phyloP scores from a whole-genome alignment of 2,329 filamentous ascomycete genomes.

The Aspergillus sp. region DNA sequence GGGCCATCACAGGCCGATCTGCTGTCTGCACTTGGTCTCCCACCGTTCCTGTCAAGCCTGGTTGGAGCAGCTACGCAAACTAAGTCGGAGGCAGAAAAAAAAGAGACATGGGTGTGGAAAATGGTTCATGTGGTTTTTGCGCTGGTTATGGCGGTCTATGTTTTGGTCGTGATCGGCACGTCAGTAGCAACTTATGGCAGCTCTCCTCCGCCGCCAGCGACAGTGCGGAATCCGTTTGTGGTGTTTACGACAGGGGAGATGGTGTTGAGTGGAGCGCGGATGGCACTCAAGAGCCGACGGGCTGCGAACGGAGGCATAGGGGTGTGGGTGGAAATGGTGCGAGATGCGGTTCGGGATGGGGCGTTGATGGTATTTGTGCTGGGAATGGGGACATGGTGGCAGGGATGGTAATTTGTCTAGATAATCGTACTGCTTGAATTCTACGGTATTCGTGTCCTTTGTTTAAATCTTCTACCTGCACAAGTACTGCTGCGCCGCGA shows the following conservation, averaged over 20 bases:
- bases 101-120: conserved; percentile 44
- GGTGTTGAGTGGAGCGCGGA: conserved; percentile 32
- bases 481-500: not conserved
- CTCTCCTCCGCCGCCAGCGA: conserved; percentile 38
- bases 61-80: conserved; percentile 32
- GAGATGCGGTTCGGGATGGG: conserved; percentile 37
- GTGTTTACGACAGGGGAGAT: conserved; percentile 44
- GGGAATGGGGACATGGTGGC: conserved; percentile 38
- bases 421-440: not conserved
- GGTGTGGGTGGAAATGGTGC: conserved; percentile 32
- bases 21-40: conserved; percentile 39
- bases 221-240: conserved; percentile 38
- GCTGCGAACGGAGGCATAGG: conserved; percentile 21
- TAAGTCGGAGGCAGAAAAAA: conserved; percentile 31
- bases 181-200: conserved; percentile 34
- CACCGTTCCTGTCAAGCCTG: conserved; percentile 34
- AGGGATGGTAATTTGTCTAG: conserved; percentile 23
- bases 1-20: conserved; percentile 21
- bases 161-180: conserved; percentile 30
- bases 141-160: conserved; percentile 50
- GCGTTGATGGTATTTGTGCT: conserved; percentile 41
- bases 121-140: conserved; percentile 54
- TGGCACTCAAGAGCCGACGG: conserved; percentile 22
- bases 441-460: too few species aligned
- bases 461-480: too few species aligned